These are phyloP conservation scores for Scenedesmus sp. DNA, from an alignment of 163 green algal species.

Conservation along the genomic window DNA sequence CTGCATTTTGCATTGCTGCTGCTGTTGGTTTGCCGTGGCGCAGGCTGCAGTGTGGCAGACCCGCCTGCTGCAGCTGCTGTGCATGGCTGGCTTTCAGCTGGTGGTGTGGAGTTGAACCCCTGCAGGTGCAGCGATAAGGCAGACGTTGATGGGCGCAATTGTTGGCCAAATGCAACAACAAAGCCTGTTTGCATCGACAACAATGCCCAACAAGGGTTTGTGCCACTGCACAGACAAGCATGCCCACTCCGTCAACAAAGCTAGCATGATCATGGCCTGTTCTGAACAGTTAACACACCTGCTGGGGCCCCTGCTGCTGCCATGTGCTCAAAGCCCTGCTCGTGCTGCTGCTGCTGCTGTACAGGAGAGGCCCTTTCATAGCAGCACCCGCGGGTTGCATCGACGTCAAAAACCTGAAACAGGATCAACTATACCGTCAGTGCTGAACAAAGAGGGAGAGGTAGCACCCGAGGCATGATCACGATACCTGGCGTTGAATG, in stretches of 20 bases:
- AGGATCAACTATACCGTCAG: not conserved
- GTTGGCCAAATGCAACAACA: not conserved
- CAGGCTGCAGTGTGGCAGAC: conserved; percentile 5
- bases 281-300: not conserved
- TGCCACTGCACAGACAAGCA: not conserved
- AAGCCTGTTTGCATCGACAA: not conserved
- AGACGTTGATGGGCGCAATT: not conserved
- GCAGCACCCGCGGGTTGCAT: not conserved
- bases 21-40: not conserved
- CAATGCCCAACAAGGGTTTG: not conserved
- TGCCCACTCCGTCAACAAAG: not conserved
- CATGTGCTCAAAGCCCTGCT: not conserved
- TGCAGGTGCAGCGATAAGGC: not conserved
- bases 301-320: not conserved
- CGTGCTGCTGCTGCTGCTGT: not conserved
- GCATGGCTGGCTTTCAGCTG: not conserved
- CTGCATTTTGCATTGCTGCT: not conserved
- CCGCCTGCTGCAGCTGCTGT: not conserved
- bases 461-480: not conserved
- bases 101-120: not conserved
- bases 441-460: not conserved
- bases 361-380: not conserved
- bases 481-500: not conserved
- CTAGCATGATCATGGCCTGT: not conserved
- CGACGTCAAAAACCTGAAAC: not conserved